Conservation (phyloP, 139 green algal genomes). For the Micractinium conductrix region DNA sequence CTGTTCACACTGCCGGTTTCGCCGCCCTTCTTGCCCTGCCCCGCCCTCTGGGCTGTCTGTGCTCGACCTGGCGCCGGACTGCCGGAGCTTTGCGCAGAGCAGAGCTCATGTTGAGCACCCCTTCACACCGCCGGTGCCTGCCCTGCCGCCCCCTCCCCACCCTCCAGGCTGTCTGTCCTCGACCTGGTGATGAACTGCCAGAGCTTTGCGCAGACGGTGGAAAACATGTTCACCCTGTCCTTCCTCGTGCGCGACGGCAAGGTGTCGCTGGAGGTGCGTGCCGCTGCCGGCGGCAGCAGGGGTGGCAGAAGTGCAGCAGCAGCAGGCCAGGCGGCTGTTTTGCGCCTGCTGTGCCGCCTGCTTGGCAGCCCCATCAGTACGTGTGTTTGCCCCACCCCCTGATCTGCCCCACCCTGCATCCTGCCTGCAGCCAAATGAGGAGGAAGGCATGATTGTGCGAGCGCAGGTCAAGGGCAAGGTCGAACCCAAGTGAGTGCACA, state of each 20-base stretch:
- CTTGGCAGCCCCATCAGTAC: too few species aligned
- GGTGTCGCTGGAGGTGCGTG: slow-evolving; percentile 39
- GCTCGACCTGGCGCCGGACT: too few species aligned
- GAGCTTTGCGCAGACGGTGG: slow-evolving; percentile 85
- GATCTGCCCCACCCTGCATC: neutral
- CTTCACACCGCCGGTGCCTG: neutral
- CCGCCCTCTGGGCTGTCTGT: too few species aligned
- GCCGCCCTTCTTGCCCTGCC: neutral
- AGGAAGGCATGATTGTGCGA: slow-evolving; percentile 26
- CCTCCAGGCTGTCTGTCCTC: slow-evolving; percentile 40
- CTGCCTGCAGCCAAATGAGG: slow-evolving; percentile 14
- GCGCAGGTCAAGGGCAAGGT: neutral
- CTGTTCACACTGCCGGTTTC: too few species aligned
- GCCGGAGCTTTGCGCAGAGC: too few species aligned
- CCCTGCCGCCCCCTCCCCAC: neutral
- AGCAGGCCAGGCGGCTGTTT: too few species aligned
- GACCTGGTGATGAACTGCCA: slow-evolving; percentile 77
- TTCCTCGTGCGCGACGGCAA: slow-evolving; percentile 77
- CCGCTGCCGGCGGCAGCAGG: too few species aligned
- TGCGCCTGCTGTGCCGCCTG: too few species aligned
- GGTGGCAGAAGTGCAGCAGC: too few species aligned
- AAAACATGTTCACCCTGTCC: slow-evolving; percentile 88
- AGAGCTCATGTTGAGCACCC: too few species aligned
- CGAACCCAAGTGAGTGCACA: slow-evolving; percentile 9
- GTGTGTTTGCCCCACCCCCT: neutral